Evolutionary conservation across 2,329 filamentous ascomycete species (phyloP), one percentile per base, ranked within the genome.

Genomic region (Acrodontium crateriforme): DNA sequence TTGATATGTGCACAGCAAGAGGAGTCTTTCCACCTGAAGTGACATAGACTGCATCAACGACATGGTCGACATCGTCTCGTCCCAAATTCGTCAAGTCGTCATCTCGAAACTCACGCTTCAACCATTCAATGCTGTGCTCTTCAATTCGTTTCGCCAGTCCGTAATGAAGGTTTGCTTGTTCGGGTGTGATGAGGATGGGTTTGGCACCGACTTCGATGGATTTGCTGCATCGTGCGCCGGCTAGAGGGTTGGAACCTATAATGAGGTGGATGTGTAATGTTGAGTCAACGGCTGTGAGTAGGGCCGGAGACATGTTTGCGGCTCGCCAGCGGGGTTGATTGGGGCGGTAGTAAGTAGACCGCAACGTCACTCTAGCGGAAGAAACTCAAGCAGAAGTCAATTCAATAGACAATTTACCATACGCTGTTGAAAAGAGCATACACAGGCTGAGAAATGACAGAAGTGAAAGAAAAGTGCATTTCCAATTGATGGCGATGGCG

Each of bases 1-100:
- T 63, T 0, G 82, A 82, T 37, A 94, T 78, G 38, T 71, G 71
- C 16, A 65, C 56, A 31, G 62, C 53, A 41, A 61, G 49, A 44
- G 40, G 58, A 52, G 64, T 55, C 36, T 57, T 64, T 19, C 59
- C 58, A 20, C 63, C 63, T 14, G 62, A 47, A 1, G 84, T 93
- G 19, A 95, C 74, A 54, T 95, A 95, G 20, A 98, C 89, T 30
- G 80, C 79, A 53, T 98, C 89, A 10, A 93, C 87, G 4, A 91
- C 71, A 29, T 59, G 49, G 37, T 71, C 74, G 7, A 93, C 75
- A 32, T 91, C 82, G 21, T 72, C 66, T 28, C 89, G 69, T n/a
- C 89, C 89, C 2, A 93, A 59, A 1, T 63, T 72, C 21, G 73
- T 74, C 29, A 94, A 54, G 49, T 94, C 78, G 0, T 60, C 56